Evolutionary conservation across 371 early-diverging fungal species (phyloP), one percentile per base, ranked within the genome.

Genomic region (Lichtheimia ramosa): DNA sequence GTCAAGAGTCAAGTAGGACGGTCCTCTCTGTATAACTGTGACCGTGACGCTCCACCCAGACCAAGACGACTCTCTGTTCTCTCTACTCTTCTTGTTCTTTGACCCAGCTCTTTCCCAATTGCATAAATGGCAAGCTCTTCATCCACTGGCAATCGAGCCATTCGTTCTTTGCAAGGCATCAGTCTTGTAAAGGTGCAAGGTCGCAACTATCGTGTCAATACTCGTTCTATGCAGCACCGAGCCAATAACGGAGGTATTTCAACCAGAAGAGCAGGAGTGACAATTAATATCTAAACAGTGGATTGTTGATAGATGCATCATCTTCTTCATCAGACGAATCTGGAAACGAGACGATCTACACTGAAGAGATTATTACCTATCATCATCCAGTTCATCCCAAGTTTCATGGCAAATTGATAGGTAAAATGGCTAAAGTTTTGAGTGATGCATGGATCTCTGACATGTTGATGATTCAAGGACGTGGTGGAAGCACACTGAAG

Each of bases 401-500:
- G 12, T 66, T 61, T 43, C 71, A 69, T 56, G 69, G 69, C 6
- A 39, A 63, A 28, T 28, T 74, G 5, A 66, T 74, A 46, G 73
- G 73, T 64, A 61, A 48, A 16, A 5, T 34, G 2, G 34, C 10
- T 34, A 34, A 8, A 34, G 34, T 2, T 8, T 10, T 34, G 34
- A 8, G 10, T 34, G 6, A 34, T 34, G 34, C 34, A 34, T 8
- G 34, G 34, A 34, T 34, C 0, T 8, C 8, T 34, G 34, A 34
- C 34, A 34, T 6, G 34, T 43, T 4, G 3, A 20, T 16, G 23
- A 27, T n/a, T 12, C 24, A 8, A 71, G 70, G 67, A 1, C 65
- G 63, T 50, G 61, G 61, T 25, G 74, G 74, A 1, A 70, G 66
- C 46, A 70, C 63, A 15, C 51, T 75, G 1, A 75, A 75, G 39